Conservation (phyloP, 2,329 filamentous ascomycete genomes). For the Lomentospora prolificans region DNA sequence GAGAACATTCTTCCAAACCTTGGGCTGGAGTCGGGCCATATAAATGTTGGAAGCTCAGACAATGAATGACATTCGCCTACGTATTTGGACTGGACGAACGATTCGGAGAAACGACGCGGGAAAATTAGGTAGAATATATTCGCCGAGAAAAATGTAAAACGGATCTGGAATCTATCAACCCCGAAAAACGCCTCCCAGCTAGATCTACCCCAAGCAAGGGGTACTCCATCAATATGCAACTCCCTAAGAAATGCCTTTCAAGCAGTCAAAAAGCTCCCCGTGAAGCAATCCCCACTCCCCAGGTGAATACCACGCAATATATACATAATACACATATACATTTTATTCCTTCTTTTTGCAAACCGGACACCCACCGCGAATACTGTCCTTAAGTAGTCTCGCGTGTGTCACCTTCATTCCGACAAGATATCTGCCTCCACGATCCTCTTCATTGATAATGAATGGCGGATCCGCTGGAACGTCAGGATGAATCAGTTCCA, state of each 20-base stretch:
- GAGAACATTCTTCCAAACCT: too few relatives aligned
- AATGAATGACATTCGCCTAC: too few relatives aligned
- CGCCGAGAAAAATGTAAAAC: neutral
- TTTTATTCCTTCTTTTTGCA: slow-evolving; percentile 27
- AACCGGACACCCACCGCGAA: slow-evolving; percentile 55
- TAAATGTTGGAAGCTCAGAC: too few relatives aligned
- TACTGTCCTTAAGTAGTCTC: slow-evolving; percentile 61
- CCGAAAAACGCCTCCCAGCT: neutral
- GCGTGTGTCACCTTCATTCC: slow-evolving; percentile 84
- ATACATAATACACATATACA: neutral
- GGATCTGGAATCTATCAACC: neutral
- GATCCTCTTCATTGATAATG: slow-evolving; percentile 30
- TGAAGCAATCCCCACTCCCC: too few relatives aligned
- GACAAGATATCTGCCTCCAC: slow-evolving; percentile 51
- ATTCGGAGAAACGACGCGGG: too few relatives aligned
- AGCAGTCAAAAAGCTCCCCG: too few relatives aligned
- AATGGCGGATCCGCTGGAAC: slow-evolving; percentile 37
- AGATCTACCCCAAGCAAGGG: neutral
- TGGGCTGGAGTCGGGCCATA: too few relatives aligned
- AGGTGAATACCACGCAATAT: neutral
- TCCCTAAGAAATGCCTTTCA: too few relatives aligned
- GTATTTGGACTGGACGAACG: too few relatives aligned
- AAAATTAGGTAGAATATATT: too few relatives aligned
- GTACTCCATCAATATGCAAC: neutral
- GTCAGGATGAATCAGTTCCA: slow-evolving; percentile 40